Conservation (phyloP, 768 basidiomycete genomes). For the Crucibulum laeve region DNA sequence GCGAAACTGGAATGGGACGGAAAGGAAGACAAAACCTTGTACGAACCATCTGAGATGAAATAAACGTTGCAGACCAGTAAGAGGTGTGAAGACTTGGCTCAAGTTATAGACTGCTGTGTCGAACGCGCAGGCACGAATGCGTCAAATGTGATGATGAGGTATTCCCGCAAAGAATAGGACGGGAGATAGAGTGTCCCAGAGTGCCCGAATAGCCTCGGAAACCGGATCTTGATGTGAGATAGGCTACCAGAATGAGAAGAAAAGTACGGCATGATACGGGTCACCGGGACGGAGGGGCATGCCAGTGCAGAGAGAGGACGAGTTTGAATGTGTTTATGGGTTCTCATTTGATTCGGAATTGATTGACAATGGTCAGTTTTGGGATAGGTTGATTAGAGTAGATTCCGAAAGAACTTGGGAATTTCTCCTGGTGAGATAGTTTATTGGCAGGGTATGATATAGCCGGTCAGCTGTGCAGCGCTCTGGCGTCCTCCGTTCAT, state of each 20-base stretch:
- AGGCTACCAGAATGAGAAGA: slow-evolving; percentile 16
- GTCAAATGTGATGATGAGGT: slow-evolving; percentile 11
- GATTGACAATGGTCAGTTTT: too few species aligned
- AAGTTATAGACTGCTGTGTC: too few species aligned
- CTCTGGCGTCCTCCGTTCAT: too few species aligned
- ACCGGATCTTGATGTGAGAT: slow-evolving; percentile 42
- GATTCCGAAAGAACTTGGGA: too few species aligned
- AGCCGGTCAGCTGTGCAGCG: too few species aligned
- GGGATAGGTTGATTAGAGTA: too few species aligned
- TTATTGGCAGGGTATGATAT: too few species aligned
- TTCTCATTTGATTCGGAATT: too few species aligned
- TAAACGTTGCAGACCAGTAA: slow-evolving; percentile 38
- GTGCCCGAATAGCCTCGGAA: slow-evolving; percentile 30
- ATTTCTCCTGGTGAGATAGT: too few species aligned
- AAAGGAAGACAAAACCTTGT: slow-evolving; percentile 4
- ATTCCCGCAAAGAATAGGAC: slow-evolving; percentile 6
- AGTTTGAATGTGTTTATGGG: slow-evolving; percentile 3
- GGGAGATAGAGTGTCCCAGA: slow-evolving; percentile 17
- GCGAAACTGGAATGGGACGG: slow-evolving; percentile 2
- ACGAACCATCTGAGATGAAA: slow-evolving; percentile 42
- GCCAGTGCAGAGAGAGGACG: background rate
- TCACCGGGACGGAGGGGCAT: slow-evolving; percentile 12
- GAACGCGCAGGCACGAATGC: slow-evolving; percentile 16
- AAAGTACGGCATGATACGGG: slow-evolving; percentile 18
- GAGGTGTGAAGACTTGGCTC: slow-evolving; percentile 19